Conservation (phyloP, 192 early-diverging fungal genomes). For the Backusella tuberculispora region DNA sequence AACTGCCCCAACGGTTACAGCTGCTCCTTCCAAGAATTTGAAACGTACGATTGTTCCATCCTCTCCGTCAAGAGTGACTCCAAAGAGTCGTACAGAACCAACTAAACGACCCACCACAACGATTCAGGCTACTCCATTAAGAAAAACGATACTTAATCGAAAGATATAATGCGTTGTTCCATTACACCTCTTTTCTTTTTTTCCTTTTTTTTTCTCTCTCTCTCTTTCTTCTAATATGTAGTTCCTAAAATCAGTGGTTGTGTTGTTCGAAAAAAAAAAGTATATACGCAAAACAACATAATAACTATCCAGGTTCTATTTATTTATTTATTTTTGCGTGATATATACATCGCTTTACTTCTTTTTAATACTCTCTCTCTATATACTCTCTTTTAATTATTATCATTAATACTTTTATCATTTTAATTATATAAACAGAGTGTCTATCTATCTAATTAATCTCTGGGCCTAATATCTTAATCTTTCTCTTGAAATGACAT, state of each 20-base stretch:
- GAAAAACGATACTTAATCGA: slow-evolving; percentile 10
- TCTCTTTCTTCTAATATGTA: not conserved
- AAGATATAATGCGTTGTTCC: not conserved
- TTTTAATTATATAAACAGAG: slow-evolving; percentile 17
- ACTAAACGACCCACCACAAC: not conserved
- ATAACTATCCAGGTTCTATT: not conserved
- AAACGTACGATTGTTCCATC: not conserved
- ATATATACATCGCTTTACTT: slow-evolving; percentile 9
- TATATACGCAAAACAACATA: slow-evolving; percentile 6
- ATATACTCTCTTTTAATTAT: slow-evolving; percentile 12
- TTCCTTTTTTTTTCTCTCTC: not conserved
- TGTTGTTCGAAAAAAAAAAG: slow-evolving; percentile 13
- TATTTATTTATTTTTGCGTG: not conserved
- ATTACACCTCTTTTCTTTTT: not conserved
- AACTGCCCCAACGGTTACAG: not conserved
- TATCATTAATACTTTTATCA: slow-evolving; percentile 1
- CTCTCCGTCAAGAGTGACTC: not conserved
- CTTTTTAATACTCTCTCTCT: slow-evolving; percentile 4
- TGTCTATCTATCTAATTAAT: slow-evolving; percentile 13
- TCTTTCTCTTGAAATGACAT: not conserved
- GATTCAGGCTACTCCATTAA: slow-evolving; percentile 5
- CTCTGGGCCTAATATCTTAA: slow-evolving; percentile 12
- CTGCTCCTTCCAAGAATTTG: not conserved
- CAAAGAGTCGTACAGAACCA: slow-evolving; percentile 14
- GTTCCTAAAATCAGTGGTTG: not conserved